Evolutionary conservation across 2,329 filamentous ascomycete genomes (phyloP), one percentile per base, ranked within the genome.

Genomic region (Colletotrichum acutatum): DNA sequence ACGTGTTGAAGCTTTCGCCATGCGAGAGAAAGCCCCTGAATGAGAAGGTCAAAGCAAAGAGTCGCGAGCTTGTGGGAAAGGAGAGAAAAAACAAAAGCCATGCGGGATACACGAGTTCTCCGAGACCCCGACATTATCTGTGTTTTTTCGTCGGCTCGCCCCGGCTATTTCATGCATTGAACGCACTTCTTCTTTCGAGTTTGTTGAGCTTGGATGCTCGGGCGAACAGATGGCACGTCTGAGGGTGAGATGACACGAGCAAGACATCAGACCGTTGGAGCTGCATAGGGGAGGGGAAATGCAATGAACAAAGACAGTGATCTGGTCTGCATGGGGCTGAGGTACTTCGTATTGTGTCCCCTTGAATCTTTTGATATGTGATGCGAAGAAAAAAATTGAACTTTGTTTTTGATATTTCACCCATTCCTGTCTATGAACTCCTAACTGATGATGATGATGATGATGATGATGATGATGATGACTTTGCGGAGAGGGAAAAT

Each of bases 11-110:
- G 49, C 56, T 34, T 19, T 30, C n/a, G 5, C 12, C 63, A 26
- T 30, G 32, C 19, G 37, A 42, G 37, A n/a, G 34, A 11, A 65
- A 34, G 14, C 34, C 56, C 59, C 66, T 49, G 49, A 49, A 37
- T 1, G 28, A 66, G 22, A 66, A 26, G 60, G 71, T 73, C 71
- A 71, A 66, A 73, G 70, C 71, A 71, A 66, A 73, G 70, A 72
- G 59, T 9, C n/a, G 16, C 32, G 26, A 22, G 5, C 60, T 56
- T 26, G n/a, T n/a, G n/a, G n/a, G n/a, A n/a, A n/a, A 30, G 8
- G 28, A 7, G 49, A 11, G 4, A 3, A 12, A 37, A 37, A 12
- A n/a, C n/a, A n/a, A 42, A 54, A 14, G 14, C 34, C 42, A 46
- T 64, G 49, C 71, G 70, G 70, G 24, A 61, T 64, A n/a, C 30